Percentiles rank a stretch among this genome's conserved stretches.
These are phyloP conservation scores for Hypoxylon subgilvum DNA, from an alignment of 495 filamentous ascomycete species.

Conservation along the genomic window DNA sequence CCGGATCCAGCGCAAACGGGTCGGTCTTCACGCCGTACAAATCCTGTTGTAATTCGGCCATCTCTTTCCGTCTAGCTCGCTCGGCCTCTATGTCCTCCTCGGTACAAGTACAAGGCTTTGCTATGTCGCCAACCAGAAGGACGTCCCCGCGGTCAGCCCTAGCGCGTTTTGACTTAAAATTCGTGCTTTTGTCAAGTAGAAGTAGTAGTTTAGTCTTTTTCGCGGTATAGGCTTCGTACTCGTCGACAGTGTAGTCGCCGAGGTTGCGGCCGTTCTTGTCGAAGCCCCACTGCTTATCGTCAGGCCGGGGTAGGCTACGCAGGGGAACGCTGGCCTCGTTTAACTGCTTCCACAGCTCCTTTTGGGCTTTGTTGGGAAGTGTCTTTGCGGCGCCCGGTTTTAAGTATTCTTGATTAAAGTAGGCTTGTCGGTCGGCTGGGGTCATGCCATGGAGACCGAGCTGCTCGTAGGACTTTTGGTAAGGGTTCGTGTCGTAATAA, in stretches of 20 bases:
- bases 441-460: constrained; percentile 45
- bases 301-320: constrained; percentile 38
- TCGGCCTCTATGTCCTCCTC: constrained; percentile 55
- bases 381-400: constrained; percentile 36
- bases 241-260: constrained; percentile 46
- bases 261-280: constrained; percentile 52
- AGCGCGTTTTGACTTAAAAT: constrained; percentile 40
- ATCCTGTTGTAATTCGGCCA: constrained; percentile 49
- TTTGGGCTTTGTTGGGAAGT: constrained; percentile 50
- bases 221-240: constrained; percentile 44
- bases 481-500: constrained; percentile 47
- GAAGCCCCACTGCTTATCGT: constrained; percentile 46
- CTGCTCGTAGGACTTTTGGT: constrained; percentile 42
- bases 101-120: constrained; percentile 31
- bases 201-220: constrained; percentile 39
- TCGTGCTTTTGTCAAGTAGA: constrained; percentile 36
- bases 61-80: constrained; percentile 48
- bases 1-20: constrained; percentile 69
- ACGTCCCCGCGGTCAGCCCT: constrained; percentile 23
- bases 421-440: constrained; percentile 46
- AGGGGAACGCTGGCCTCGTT: constrained; percentile 54
- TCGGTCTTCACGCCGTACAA: constrained; percentile 53
- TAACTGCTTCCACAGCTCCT: constrained; percentile 56
- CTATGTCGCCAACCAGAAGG: constrained; percentile 24
- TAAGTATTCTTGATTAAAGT: constrained; percentile 43